phyloP scores from a whole-genome alignment of 2,329 filamentous ascomycete species.

The Berkeleyomyces rouxiae region DNA sequence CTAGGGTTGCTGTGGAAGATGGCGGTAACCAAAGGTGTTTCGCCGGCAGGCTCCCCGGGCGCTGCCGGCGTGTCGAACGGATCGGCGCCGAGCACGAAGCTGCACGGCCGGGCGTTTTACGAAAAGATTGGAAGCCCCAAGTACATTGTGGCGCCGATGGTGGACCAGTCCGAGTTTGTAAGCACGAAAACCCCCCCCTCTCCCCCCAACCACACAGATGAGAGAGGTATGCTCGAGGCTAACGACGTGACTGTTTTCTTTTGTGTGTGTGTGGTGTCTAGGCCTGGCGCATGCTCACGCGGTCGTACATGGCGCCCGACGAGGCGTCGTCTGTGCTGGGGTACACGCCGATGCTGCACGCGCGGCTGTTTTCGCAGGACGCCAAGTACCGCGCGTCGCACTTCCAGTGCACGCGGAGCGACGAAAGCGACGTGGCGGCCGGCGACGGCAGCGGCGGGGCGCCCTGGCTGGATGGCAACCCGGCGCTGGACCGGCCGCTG shows the following conservation, averaged over 20 bases:
- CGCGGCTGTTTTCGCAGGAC: constrained; percentile 67
- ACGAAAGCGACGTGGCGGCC: constrained; percentile 14
- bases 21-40: not conserved
- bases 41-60: not conserved
- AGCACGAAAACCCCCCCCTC: constrained; percentile 20
- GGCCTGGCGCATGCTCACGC: constrained; percentile 94
- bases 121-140: constrained; percentile 87
- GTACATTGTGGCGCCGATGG: constrained; percentile 88
- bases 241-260: too few relatives aligned
- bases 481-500: constrained; percentile 65
- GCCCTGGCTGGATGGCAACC: constrained; percentile 71
- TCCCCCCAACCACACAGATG: not conserved
- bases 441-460: constrained; percentile 8
- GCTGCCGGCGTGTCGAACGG: constrained; percentile 5
- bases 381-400: constrained; percentile 60
- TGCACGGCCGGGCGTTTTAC: constrained; percentile 80
- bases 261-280: constrained; percentile 22
- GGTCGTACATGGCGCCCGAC: constrained; percentile 65
- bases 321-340: constrained; percentile 54
- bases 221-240: constrained; percentile 1
- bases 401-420: constrained; percentile 44
- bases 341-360: constrained; percentile 94
- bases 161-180: constrained; percentile 96
- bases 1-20: constrained; percentile 8
- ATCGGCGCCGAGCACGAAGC: constrained; percentile 31